Conservation (phyloP, 352 stramenopile genomes). For the Hyaloperonospora arabidopsidis region DNA sequence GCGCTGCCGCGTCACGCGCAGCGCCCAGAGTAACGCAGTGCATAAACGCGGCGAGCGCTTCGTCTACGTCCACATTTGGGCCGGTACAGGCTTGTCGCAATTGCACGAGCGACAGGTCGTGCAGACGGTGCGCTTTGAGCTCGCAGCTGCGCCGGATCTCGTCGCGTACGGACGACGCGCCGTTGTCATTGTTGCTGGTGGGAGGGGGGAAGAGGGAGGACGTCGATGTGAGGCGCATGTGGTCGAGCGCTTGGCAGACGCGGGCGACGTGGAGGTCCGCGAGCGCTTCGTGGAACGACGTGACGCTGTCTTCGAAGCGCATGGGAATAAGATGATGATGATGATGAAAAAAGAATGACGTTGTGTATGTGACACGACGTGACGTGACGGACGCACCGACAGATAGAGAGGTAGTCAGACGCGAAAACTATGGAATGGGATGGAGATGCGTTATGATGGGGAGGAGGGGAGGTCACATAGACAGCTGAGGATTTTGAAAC, state of each 20-base stretch:
- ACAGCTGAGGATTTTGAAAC: too few relatives aligned
- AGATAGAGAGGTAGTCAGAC: too few relatives aligned
- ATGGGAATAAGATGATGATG: slow-evolving; percentile 17
- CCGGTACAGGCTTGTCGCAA: slow-evolving; percentile 38
- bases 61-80: slow-evolving; percentile 42
- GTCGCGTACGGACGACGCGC: slow-evolving; percentile 36
- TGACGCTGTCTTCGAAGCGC: slow-evolving; percentile 78
- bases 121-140: slow-evolving; percentile 46
- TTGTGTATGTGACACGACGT: background rate
- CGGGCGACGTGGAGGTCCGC: slow-evolving; percentile 64
- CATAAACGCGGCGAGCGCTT: slow-evolving; percentile 38
- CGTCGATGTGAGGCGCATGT: slow-evolving; percentile 38
- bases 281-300: slow-evolving; percentile 73
- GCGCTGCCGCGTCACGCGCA: slow-evolving; percentile 19
- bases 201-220: slow-evolving; percentile 4
- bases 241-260: slow-evolving; percentile 48
- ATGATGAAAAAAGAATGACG: background rate
- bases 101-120: slow-evolving; percentile 31
- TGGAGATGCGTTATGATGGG: too few relatives aligned
- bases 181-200: too few relatives aligned
- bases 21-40: slow-evolving; percentile 42
- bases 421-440: too few relatives aligned
- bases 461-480: too few relatives aligned
- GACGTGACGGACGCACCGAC: background rate
- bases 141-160: slow-evolving; percentile 76